phyloP scores from a whole-genome alignment of 1,284 basidiomycete genomes.

The Boletus chippewaensis region DNA sequence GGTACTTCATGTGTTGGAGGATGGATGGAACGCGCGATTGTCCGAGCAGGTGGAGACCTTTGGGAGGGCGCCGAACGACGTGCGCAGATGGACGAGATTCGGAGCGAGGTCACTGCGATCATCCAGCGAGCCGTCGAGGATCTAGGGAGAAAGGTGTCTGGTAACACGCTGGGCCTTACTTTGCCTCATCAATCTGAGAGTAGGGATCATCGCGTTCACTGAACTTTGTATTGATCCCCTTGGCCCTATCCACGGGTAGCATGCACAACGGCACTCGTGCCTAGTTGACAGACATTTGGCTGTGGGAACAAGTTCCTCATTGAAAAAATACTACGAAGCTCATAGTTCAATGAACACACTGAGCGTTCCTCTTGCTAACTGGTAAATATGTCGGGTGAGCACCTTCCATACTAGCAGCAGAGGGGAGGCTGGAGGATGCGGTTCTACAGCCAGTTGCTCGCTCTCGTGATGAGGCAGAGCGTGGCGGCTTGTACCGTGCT shows the following conservation, averaged over 20 bases:
- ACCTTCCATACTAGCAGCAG: too few species aligned
- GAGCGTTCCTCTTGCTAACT: too few species aligned
- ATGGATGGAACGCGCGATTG: slow-evolving; percentile 13
- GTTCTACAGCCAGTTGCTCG: too few species aligned
- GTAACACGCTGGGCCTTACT: slow-evolving; percentile 24
- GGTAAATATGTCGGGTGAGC: too few species aligned
- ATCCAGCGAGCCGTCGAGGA: slow-evolving; percentile 56
- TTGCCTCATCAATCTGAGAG: background rate
- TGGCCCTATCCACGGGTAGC: background rate
- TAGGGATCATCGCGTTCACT: background rate
- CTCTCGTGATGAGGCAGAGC: too few species aligned
- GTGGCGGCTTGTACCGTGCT: too few species aligned
- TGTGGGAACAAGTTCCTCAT: background rate
- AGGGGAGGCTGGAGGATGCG: too few species aligned
- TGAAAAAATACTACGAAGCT: too few species aligned
- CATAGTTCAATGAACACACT: too few species aligned
- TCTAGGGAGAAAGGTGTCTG: slow-evolving; percentile 48
- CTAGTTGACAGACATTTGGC: background rate
- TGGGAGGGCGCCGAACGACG: background rate
- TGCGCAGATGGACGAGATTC: slow-evolving; percentile 33
- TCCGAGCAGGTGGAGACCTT: background rate
- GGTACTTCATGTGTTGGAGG: background rate
- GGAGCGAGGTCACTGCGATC: slow-evolving; percentile 51
- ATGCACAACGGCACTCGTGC: too few species aligned
- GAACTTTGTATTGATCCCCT: background rate